A percentile compares a stretch with the other conserved stretches of the same genome.
Conservation (phyloP, 2,329 filamentous ascomycete species). For the Endoconidiophora polonica region DNA sequence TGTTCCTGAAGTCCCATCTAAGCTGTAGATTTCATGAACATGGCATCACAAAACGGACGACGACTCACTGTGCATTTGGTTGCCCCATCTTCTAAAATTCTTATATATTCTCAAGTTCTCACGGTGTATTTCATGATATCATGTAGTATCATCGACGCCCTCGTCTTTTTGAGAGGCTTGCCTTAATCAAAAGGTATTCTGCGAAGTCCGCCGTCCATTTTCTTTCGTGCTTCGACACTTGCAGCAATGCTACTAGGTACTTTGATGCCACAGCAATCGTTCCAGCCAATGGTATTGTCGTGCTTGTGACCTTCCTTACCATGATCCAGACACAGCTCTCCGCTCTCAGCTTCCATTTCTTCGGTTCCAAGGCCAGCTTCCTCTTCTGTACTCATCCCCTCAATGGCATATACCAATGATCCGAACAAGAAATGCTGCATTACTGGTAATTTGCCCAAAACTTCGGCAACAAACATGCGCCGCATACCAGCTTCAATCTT, state of each 20-base stretch:
- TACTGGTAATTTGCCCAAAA: slow-evolving; percentile 81
- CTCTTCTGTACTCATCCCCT: slow-evolving; percentile 59
- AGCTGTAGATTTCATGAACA: slow-evolving; percentile 31
- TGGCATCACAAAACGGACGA: background rate
- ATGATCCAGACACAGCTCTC: slow-evolving; percentile 42
- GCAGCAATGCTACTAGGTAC: slow-evolving; percentile 90
- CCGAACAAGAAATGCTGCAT: slow-evolving; percentile 99
- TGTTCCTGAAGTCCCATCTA: slow-evolving; percentile 18
- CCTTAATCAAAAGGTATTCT: slow-evolving; percentile 66
- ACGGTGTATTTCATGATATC: background rate
- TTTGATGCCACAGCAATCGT: slow-evolving; percentile 95
- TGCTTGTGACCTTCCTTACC: slow-evolving; percentile 35
- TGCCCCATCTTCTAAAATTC: background rate
- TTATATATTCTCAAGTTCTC: background rate
- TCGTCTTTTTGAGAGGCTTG: background rate
- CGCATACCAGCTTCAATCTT: slow-evolving; percentile 94
- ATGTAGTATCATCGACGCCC: background rate
- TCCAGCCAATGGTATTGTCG: slow-evolving; percentile 57
- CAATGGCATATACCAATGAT: slow-evolving; percentile 58
- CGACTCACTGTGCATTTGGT: background rate
- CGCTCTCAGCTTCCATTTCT: slow-evolving; percentile 36
- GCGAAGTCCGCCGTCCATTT: slow-evolving; percentile 43
- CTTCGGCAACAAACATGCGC: slow-evolving; percentile 90
- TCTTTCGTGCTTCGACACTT: slow-evolving; percentile 73
- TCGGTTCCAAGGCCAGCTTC: slow-evolving; percentile 30